Percentiles rank a stretch among this genome's conserved stretches.
These are phyloP conservation scores for Fusarium sp. DNA, from an alignment of 2,329 filamentous ascomycete species.

Conservation along the genomic window DNA sequence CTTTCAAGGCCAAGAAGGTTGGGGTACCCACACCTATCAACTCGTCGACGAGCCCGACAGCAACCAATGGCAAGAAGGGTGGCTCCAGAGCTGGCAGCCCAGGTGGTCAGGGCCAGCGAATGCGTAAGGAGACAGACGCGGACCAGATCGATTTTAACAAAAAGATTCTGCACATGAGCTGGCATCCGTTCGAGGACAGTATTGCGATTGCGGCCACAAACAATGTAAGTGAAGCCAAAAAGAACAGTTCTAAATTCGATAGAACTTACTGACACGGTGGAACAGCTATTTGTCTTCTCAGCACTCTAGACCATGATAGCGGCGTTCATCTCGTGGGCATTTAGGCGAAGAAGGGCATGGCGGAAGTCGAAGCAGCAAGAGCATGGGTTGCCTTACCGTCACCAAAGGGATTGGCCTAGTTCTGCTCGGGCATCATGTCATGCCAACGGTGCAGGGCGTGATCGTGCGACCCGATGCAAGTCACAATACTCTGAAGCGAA, in stretches of 20 bases:
- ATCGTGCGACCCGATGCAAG: slow-evolving; percentile 37
- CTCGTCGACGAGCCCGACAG: slow-evolving; percentile 76
- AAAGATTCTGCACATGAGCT: slow-evolving; percentile 99
- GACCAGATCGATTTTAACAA: slow-evolving; percentile 99
- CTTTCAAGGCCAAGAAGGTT: slow-evolving; percentile 99
- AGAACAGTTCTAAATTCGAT: not conserved
- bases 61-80: slow-evolving; percentile 84
- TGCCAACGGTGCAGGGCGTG: slow-evolving; percentile 35
- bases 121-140: slow-evolving; percentile 99
- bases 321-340: slow-evolving; percentile 44
- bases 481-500: slow-evolving; percentile 44
- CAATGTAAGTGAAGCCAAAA: slow-evolving; percentile 78
- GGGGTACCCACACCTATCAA: slow-evolving; percentile 98
- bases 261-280: slow-evolving; percentile 39
- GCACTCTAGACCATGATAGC: slow-evolving; percentile 66
- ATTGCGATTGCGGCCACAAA: slow-evolving; percentile 99
- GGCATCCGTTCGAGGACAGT: slow-evolving; percentile 99
- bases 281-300: slow-evolving; percentile 81
- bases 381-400: slow-evolving; percentile 26
- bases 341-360: slow-evolving; percentile 31
- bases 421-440: slow-evolving; percentile 37
- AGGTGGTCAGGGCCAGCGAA: slow-evolving; percentile 83
- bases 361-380: slow-evolving; percentile 31
- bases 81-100: slow-evolving; percentile 90
- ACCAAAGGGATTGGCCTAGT: slow-evolving; percentile 30